phyloP scores from a whole-genome alignment of 805 yeast genomes.

The Starmerella davenportii region DNA sequence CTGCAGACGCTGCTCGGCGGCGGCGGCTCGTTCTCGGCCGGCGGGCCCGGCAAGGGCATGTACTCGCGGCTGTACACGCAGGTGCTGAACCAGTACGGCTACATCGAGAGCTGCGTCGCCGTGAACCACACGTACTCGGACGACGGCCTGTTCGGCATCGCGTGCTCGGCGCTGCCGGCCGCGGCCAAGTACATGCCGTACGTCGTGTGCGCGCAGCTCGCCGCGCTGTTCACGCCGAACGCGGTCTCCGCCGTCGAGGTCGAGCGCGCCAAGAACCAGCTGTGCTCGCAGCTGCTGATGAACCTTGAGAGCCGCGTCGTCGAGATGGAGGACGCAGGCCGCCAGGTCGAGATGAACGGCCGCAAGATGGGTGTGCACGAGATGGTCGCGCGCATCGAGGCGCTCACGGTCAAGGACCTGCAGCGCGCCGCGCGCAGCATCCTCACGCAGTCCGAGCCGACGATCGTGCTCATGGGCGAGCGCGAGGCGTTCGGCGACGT shows the following conservation, averaged over 20 bases:
- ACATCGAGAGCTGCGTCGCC: constrained; percentile 70
- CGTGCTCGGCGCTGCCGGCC: constrained; percentile 67
- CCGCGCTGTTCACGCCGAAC: constrained; percentile 35
- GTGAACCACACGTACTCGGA: constrained; percentile 83
- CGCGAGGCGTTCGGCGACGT: constrained; percentile 77
- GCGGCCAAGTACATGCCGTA: constrained; percentile 75
- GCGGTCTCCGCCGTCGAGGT: constrained; percentile 59
- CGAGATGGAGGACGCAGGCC: constrained; percentile 86
- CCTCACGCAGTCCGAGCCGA: constrained; percentile 63
- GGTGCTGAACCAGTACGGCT: constrained; percentile 79
- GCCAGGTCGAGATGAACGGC: constrained; percentile 79
- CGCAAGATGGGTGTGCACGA: constrained; percentile 55
- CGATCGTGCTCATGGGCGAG: constrained; percentile 77
- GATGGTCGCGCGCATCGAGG: constrained; percentile 63
- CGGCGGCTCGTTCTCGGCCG: constrained; percentile 94
- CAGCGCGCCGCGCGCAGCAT: constrained; percentile 56
- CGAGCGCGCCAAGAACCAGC: constrained; percentile 77
- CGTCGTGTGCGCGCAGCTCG: constrained; percentile 49
- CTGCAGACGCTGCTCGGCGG: constrained; percentile 86
- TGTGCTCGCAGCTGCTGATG: constrained; percentile 74
- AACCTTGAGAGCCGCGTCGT: constrained; percentile 83
- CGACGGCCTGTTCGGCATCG: constrained; percentile 79
- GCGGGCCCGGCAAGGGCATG: constrained; percentile 99
- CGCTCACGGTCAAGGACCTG: constrained; percentile 48
- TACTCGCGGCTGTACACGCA: constrained; percentile 82